A percentile compares a stretch with the other conserved stretches of the same genome.
Evolutionary conservation across 495 filamentous ascomycete species (phyloP).

Genomic region (Neurospora sp.): DNA sequence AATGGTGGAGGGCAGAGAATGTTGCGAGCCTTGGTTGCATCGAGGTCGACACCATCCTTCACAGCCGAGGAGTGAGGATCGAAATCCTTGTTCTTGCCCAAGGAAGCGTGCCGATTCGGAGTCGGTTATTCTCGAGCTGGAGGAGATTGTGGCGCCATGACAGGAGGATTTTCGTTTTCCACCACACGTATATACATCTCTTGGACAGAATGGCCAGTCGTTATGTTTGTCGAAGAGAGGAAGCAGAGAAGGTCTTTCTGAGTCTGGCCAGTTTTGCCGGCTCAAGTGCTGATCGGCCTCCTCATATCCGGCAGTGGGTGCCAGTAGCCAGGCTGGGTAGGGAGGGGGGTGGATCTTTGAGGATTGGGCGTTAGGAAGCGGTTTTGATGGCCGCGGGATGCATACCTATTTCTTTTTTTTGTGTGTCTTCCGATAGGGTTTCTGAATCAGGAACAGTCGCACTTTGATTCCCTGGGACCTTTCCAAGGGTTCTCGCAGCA

Average conservation of each 20-base stretch:
- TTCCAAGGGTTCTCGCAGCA: not conserved
- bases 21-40: not conserved
- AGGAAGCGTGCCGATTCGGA: not conserved
- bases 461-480: not conserved
- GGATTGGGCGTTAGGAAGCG: not conserved
- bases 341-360: not conserved
- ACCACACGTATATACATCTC: not conserved
- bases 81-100: not conserved
- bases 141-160: not conserved
- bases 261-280: not conserved
- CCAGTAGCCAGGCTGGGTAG: not conserved
- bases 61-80: not conserved
- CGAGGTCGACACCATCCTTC: not conserved
- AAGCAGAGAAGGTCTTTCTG: not conserved
- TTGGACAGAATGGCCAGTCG: not conserved
- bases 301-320: not conserved
- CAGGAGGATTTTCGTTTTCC: not conserved
- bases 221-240: not conserved
- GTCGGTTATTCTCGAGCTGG: not conserved
- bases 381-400: not conserved
- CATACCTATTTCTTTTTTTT: not conserved
- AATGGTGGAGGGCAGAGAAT: constrained; percentile 9
- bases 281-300: not conserved
- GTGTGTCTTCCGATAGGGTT: not conserved
- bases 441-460: not conserved